Base-by-base conservation (phyloP, 345 rosid species). In the Pugionium cornutum region DNA sequence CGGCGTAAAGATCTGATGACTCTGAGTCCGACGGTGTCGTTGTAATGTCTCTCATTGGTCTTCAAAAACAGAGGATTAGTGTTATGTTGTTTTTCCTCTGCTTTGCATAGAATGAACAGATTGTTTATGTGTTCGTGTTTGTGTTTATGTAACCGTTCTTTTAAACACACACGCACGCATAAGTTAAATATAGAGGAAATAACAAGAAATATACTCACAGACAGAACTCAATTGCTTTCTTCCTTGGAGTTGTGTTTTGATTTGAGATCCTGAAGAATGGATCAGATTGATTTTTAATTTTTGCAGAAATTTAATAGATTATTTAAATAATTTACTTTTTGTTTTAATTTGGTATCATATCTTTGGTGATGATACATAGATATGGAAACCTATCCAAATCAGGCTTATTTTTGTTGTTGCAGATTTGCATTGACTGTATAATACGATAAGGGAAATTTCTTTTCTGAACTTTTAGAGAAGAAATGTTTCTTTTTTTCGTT, bases 131-230 rank as follows among this genome's bases (percentile, higher is more conserved):
- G 63, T 27, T 51, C 3, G 35, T 49, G 52, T 26, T 48, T 4
- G 55, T 49, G 42, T 44, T 34, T 69, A 52, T 35, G 47, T 61
- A 54, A 63, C 44, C 26, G 51, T 54, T 62, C 10, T 62, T 39
- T 11, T 9, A 18, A 5, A 31, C 6, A 18, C 41, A 29, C 11
- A 37, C 61, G 37, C 18, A 27, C 4, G 27, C 10, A 39, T 56
- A 36, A 7, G 35, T 28, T 51, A 7, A 48, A 18, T 31, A 28
- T 26, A 53, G 7, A 32, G 28, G 9, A 34, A 11, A 28, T 11
- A 39, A 8, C 64, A 58, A 58, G 8, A 49, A 6, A 10, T 9
- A 32, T 29, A 53, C 56, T 53, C 45, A 53, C 63, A 53, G 9
- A 62, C 34, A 53, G 3, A 44, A 44, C 27, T 36, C 40, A 6